phyloP scores from a whole-genome alignment of 2,329 filamentous ascomycete genomes.

The Microdochium nivale region DNA sequence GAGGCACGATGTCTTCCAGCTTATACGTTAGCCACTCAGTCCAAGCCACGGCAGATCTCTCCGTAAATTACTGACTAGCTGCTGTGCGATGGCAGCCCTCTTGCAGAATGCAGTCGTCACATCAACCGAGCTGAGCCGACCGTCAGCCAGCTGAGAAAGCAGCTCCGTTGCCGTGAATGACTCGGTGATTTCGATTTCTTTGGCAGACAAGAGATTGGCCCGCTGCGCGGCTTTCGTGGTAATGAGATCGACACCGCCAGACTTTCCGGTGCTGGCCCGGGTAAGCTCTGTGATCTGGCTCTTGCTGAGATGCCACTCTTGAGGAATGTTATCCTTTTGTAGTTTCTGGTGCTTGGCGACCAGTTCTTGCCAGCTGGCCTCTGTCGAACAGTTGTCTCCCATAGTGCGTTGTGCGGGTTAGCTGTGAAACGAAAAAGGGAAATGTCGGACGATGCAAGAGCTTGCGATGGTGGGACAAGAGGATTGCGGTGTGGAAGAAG shows the following conservation, averaged over 20 bases:
- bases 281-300: neutral
- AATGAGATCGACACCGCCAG: neutral
- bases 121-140: conserved; percentile 25
- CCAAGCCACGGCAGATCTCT: neutral
- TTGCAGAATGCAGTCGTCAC: conserved; percentile 33
- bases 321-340: neutral
- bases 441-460: too few species aligned
- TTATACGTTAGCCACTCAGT: neutral
- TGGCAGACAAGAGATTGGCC: neutral
- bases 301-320: neutral
- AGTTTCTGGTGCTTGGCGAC: neutral
- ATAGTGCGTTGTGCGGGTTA: neutral
- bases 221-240: neutral
- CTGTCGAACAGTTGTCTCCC: neutral
- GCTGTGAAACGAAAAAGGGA: too few species aligned
- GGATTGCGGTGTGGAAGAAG: too few species aligned
- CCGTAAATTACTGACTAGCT: conserved; percentile 14
- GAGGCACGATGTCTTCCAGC: conserved; percentile 2
- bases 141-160: conserved; percentile 25
- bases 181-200: neutral
- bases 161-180: conserved; percentile 22
- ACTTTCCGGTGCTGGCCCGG: neutral
- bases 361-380: neutral
- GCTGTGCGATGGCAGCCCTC: conserved; percentile 36
- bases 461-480: too few species aligned